Evolutionary conservation across 2,329 filamentous ascomycete species (phyloP).

Genomic region (Fusarium miscanthi): DNA sequence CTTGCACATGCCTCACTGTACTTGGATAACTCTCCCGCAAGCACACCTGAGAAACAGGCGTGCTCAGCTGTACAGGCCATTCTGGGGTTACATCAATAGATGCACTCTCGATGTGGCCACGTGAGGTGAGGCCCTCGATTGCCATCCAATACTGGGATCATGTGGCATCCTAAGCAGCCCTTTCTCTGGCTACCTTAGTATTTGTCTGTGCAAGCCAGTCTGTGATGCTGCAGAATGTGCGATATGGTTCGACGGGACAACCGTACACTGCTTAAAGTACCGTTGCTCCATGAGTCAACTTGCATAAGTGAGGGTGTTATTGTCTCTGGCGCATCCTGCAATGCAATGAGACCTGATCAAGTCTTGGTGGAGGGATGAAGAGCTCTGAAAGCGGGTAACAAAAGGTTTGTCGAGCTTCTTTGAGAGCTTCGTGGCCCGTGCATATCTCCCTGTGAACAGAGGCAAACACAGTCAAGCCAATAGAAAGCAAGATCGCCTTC

Average conservation of each 20-base stretch:
- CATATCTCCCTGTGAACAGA: conserved; percentile 43
- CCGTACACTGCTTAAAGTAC: not conserved
- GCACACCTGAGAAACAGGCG: not conserved
- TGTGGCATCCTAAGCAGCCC: conserved; percentile 7
- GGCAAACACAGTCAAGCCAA: not conserved
- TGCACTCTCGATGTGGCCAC: conserved; percentile 22
- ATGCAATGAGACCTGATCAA: conserved; percentile 1
- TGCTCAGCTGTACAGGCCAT: conserved; percentile 28
- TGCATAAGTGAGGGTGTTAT: not conserved
- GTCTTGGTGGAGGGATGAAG: not conserved
- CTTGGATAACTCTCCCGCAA: not conserved
- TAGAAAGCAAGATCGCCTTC: not conserved
- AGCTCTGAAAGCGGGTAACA: not conserved
- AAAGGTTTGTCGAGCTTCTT: conserved; percentile 4
- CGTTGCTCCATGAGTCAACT: not conserved
- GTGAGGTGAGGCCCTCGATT: conserved; percentile 35
- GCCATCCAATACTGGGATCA: conserved; percentile 10
- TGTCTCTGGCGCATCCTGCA: not conserved
- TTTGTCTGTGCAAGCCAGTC: not conserved
- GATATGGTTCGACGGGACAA: not conserved
- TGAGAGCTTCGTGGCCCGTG: conserved; percentile 36
- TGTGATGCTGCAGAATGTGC: not conserved
- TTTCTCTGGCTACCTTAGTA: not conserved
- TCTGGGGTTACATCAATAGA: conserved; percentile 26
- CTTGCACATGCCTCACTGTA: not conserved